These are phyloP conservation scores for Ramicandelaber brevisporus DNA, from an alignment of 192 early-diverging fungal species.

Conservation along the genomic window DNA sequence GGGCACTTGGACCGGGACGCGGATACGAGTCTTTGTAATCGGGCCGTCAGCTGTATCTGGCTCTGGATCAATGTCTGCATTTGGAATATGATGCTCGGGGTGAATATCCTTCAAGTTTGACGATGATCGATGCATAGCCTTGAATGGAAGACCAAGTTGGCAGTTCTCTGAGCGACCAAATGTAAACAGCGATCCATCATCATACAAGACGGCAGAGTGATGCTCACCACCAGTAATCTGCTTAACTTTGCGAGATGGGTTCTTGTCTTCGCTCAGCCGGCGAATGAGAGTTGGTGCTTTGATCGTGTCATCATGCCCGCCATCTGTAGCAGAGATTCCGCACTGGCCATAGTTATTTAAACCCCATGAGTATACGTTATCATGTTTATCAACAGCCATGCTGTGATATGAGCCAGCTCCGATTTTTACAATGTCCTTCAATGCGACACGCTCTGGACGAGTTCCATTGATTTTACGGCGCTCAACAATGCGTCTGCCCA, in stretches of 20 bases:
- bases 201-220: constrained; percentile 50
- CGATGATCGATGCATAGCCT: no score
- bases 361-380: constrained; percentile 54
- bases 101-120: no score
- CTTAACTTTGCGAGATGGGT: no score
- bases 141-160: constrained; percentile 47
- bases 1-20: constrained; percentile 24
- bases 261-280: no score
- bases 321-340: constrained; percentile 23
- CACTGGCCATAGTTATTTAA: constrained; percentile 81
- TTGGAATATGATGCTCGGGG: no score
- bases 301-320: constrained; percentile 16
- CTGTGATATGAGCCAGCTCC: constrained; percentile 66
- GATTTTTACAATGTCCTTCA: constrained; percentile 28
- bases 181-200: constrained; percentile 43
- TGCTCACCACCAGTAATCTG: constrained; percentile 75
- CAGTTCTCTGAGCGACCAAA: constrained; percentile 66
- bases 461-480: constrained; percentile 40
- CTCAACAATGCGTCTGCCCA: constrained; percentile 55
- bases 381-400: constrained; percentile 42
- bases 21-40: constrained; percentile 34
- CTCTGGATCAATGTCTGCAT: constrained; percentile 4
- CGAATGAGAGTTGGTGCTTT: constrained; percentile 26
- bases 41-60: no score
- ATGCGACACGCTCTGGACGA: constrained; percentile 22